Evolutionary conservation across 495 filamentous ascomycete species (phyloP).

Genomic region (Penicillium ucsense): DNA sequence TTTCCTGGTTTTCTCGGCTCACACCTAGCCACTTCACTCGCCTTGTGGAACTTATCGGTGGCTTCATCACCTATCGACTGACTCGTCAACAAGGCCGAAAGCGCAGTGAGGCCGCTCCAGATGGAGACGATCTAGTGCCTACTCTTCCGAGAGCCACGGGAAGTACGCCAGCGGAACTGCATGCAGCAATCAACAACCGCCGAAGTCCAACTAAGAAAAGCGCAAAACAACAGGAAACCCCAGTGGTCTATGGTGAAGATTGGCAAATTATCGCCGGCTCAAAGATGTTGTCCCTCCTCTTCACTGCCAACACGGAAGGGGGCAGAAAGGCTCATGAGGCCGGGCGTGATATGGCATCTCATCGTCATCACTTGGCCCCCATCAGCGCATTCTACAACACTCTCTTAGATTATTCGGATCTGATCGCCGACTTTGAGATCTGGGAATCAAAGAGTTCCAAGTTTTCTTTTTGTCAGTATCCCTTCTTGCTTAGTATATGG

Average conservation of each 20-base stretch:
- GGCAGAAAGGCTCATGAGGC: conserved; percentile 21
- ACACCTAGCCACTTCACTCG: conserved; percentile 58
- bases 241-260: conserved; percentile 66
- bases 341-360: conserved; percentile 6
- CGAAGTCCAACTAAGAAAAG: conserved; percentile 38
- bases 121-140: conserved; percentile 59
- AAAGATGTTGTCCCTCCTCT: conserved; percentile 72
- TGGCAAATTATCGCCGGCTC: conserved; percentile 86
- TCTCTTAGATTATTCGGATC: conserved; percentile 73
- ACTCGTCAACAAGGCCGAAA: conserved; percentile 63
- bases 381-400: conserved; percentile 85
- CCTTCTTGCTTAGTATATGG: conserved; percentile 88
- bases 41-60: conserved; percentile 63
- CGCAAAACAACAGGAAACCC: conserved; percentile 36
- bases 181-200: conserved; percentile 69
- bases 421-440: conserved; percentile 78
- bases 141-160: conserved; percentile 52
- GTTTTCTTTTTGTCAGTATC: conserved; percentile 91
- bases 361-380: conserved; percentile 46
- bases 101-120: conserved; percentile 41
- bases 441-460: conserved; percentile 71
- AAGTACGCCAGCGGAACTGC: conserved; percentile 58
- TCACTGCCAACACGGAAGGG: conserved; percentile 60
- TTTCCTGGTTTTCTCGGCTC: conserved; percentile 75
- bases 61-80: conserved; percentile 77